These are phyloP conservation scores for Macrotyloma uniflorum DNA, from an alignment of 306 rosid genomes.

Conservation along the genomic window DNA sequence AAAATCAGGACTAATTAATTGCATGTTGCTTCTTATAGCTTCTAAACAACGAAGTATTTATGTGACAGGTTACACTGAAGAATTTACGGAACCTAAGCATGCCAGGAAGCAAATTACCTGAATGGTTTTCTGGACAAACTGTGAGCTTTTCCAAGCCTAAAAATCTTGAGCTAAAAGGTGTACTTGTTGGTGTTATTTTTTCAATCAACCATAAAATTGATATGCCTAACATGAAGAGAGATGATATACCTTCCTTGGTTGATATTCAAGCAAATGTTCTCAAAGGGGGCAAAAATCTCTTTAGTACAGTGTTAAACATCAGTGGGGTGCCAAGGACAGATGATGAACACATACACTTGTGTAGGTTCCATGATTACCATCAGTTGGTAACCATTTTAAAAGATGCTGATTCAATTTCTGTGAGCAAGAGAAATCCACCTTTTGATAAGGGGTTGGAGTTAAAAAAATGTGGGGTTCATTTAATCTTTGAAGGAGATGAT, in stretches of 20 bases:
- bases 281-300: slow-evolving; percentile 40
- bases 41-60: neutral
- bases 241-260: slow-evolving; percentile 24
- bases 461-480: slow-evolving; percentile 51
- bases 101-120: slow-evolving; percentile 66
- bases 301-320: slow-evolving; percentile 32
- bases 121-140: slow-evolving; percentile 55
- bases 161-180: slow-evolving; percentile 50
- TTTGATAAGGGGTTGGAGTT: slow-evolving; percentile 50
- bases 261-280: slow-evolving; percentile 54
- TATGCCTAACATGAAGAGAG: slow-evolving; percentile 23
- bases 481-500: slow-evolving; percentile 65
- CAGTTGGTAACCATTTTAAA: slow-evolving; percentile 40
- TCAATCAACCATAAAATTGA: slow-evolving; percentile 48
- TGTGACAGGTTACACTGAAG: slow-evolving; percentile 60
- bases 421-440: slow-evolving; percentile 44
- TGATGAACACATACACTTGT: slow-evolving; percentile 57
- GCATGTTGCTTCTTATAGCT: neutral
- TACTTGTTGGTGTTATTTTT: slow-evolving; percentile 50
- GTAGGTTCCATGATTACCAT: slow-evolving; percentile 42
- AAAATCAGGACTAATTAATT: neutral
- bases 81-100: slow-evolving; percentile 56
- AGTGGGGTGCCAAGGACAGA: slow-evolving; percentile 54
- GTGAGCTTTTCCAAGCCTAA: slow-evolving; percentile 48
- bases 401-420: slow-evolving; percentile 50